Conservation (phyloP, 2,329 filamentous ascomycete genomes). For the Penicillium sp. region DNA sequence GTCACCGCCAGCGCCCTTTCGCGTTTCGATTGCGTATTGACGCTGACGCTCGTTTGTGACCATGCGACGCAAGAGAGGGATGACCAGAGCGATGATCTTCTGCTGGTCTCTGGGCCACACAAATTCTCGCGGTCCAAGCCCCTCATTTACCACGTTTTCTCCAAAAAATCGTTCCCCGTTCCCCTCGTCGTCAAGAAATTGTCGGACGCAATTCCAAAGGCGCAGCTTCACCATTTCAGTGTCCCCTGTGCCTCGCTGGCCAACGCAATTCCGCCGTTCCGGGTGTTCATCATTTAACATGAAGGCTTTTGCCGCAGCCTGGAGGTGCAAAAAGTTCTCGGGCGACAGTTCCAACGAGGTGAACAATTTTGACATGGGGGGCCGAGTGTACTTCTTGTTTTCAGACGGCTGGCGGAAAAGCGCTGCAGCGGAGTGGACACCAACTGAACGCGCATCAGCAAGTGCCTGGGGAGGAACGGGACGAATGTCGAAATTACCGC, state of each 20-base stretch:
- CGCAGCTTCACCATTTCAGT: conserved; percentile 53
- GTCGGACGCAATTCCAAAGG: conserved; percentile 51
- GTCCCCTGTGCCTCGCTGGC: conserved; percentile 50
- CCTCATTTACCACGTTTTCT: conserved; percentile 40
- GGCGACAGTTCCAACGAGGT: conserved; percentile 51
- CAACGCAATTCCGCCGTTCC: conserved; percentile 52
- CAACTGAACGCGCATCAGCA: conserved; percentile 44
- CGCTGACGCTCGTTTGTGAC: conserved; percentile 56
- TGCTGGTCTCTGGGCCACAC: conserved; percentile 52
- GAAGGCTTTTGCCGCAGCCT: conserved; percentile 51
- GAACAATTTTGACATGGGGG: conserved; percentile 54
- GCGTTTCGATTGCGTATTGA: conserved; percentile 52
- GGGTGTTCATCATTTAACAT: conserved; percentile 53
- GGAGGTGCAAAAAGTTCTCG: conserved; percentile 51
- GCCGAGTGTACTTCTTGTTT: conserved; percentile 52
- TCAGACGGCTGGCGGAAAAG: conserved; percentile 47
- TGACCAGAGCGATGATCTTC: conserved; percentile 53
- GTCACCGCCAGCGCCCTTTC: conserved; percentile 42
- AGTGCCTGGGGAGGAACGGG: conserved; percentile 33
- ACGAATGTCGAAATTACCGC: conserved; percentile 33
- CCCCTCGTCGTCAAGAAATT: conserved; percentile 48
- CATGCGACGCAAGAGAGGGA: conserved; percentile 52
- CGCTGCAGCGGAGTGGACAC: conserved; percentile 50
- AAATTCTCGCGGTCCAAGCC: conserved; percentile 36
- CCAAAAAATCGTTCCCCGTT: conserved; percentile 50